Evolutionary conservation across 192 early-diverging fungal genomes (phyloP).

Genomic region (Allomyces macrogynus): DNA sequence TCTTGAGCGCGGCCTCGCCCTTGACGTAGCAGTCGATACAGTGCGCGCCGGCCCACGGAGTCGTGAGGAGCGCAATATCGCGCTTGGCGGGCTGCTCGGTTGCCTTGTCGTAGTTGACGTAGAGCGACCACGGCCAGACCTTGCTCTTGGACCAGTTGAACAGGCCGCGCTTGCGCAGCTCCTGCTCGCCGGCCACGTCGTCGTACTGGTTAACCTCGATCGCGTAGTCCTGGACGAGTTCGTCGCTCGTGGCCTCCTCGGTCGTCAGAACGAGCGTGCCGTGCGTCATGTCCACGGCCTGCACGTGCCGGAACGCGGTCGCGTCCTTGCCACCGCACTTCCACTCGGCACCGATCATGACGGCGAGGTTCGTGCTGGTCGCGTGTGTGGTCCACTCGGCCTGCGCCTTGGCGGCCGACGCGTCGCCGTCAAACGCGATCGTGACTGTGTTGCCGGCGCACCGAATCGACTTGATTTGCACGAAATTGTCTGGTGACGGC

Average conservation of each 20-base stretch:
- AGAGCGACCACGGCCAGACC: background rate
- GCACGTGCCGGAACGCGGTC: background rate
- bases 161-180: slow-evolving; percentile 1
- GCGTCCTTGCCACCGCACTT: slow-evolving; percentile 2
- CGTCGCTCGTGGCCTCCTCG: background rate
- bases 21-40: slow-evolving; percentile 5
- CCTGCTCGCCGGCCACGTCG: background rate
- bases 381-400: slow-evolving; percentile 2
- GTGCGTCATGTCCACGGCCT: background rate
- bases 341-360: slow-evolving; percentile 1
- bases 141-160: background rate
- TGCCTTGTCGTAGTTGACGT: slow-evolving; percentile 5
- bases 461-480: background rate
- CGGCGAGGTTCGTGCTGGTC: slow-evolving; percentile 3
- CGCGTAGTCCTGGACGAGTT: slow-evolving; percentile 3
- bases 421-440: slow-evolving; percentile 2
- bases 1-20: slow-evolving; percentile 3
- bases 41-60: slow-evolving; percentile 3
- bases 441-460: slow-evolving; percentile 3
- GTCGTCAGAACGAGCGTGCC: slow-evolving; percentile 1
- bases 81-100: slow-evolving; percentile 2
- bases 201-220: slow-evolving; percentile 5
- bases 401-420: background rate
- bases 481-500: slow-evolving; percentile 1
- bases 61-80: slow-evolving; percentile 1